Conservation (phyloP, 2,329 filamentous ascomycete species). For the Pestalotiopsis sp. region DNA sequence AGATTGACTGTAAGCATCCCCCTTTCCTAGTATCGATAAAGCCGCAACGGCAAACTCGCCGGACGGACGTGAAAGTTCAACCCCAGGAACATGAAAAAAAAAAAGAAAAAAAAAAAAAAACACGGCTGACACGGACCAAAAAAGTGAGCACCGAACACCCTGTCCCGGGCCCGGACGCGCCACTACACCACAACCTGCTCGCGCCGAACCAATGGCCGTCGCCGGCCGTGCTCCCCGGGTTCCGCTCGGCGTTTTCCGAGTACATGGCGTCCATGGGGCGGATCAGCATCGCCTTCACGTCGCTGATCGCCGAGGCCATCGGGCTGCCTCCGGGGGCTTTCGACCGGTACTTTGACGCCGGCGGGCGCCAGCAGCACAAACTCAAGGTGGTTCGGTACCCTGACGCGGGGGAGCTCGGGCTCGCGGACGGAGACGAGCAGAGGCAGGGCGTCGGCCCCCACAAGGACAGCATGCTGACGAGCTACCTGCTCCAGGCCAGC, state of each 20-base stretch:
- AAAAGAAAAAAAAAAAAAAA: not conserved
- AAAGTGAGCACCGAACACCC: slow-evolving; percentile 74
- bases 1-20: slow-evolving; percentile 64
- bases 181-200: slow-evolving; percentile 74
- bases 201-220: slow-evolving; percentile 83
- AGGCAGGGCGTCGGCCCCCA: slow-evolving; percentile 74
- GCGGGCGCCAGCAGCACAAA: slow-evolving; percentile 74
- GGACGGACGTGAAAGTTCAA: too few species aligned
- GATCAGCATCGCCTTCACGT: slow-evolving; percentile 75
- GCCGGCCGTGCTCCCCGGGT: slow-evolving; percentile 61
- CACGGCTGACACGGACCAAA: not conserved
- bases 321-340: slow-evolving; percentile 71
- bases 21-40: too few species aligned
- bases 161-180: slow-evolving; percentile 61
- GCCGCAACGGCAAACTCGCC: too few species aligned
- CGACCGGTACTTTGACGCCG: slow-evolving; percentile 78
- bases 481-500: slow-evolving; percentile 79
- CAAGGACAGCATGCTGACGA: slow-evolving; percentile 84
- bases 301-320: slow-evolving; percentile 83
- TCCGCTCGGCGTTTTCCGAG: slow-evolving; percentile 69
- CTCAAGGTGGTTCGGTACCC: slow-evolving; percentile 90
- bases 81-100: too few species aligned
- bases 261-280: slow-evolving; percentile 78
- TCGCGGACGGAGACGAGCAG: slow-evolving; percentile 24
- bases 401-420: slow-evolving; percentile 63